Conservation (phyloP, 1,139 yeast species). For the Protomyces gravidus region DNA sequence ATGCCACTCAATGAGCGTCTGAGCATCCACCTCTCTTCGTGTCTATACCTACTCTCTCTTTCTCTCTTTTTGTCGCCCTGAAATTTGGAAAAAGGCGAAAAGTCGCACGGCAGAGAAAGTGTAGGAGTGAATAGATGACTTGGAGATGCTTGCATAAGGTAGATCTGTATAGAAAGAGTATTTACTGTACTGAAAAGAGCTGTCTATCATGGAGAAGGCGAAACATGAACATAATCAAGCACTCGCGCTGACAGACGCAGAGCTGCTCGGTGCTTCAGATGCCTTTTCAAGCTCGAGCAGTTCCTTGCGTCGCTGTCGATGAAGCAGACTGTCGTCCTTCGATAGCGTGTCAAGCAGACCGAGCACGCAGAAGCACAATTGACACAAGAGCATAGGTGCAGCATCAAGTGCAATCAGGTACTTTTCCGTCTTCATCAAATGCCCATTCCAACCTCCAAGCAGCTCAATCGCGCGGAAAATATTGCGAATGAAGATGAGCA, state of each 20-base stretch:
- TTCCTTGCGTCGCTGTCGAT: not conserved
- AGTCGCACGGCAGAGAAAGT: not conserved
- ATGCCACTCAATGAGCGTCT: not conserved
- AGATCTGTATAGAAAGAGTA: not conserved
- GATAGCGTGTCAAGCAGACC: not conserved
- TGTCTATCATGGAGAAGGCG: no score
- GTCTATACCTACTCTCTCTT: not conserved
- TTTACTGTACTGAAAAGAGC: no score
- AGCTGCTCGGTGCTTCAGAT: not conserved
- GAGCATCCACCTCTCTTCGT: not conserved
- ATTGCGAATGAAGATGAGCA: slow-evolving; percentile 66
- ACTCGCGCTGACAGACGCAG: not conserved
- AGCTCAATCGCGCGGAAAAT: slow-evolving; percentile 77
- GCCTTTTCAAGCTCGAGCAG: not conserved
- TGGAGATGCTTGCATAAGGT: not conserved
- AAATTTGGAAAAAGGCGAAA: no score
- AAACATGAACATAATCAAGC: not conserved
- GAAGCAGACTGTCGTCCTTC: not conserved
- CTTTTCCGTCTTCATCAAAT: slow-evolving; percentile 63
- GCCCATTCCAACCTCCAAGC: slow-evolving; percentile 72
- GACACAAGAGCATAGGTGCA: slow-evolving; percentile 50
- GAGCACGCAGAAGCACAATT: slow-evolving; percentile 3
- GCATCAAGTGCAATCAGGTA: slow-evolving; percentile 76
- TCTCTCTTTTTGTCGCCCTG: no score
- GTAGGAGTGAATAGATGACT: not conserved